Evolutionary conservation across 2,329 filamentous ascomycete genomes (phyloP), one percentile per base, ranked within the genome.

Genomic region (Tolypocladium sp.): DNA sequence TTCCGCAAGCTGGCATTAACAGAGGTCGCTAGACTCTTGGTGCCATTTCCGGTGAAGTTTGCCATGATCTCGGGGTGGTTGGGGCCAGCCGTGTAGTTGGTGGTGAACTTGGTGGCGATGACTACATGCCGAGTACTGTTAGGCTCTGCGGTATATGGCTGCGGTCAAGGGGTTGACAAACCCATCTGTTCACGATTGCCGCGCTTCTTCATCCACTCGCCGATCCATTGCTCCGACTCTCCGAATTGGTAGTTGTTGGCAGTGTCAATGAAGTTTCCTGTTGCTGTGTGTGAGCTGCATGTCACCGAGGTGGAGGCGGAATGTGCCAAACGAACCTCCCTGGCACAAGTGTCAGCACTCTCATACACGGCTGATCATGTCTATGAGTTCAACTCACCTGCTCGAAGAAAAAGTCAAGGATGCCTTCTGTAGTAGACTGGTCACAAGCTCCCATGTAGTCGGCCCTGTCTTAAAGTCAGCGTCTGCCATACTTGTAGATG

Each of bases 261-360:
- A 0, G 86, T 89, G 69, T 91, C 88, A 67, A 91, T 86, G 70
- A 91, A 90, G 73, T 91, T 91, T 30, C 88, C 88, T 60, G 42
- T 25, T 25, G 2, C 8, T 27, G 2, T n/a, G 30, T 41, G 53
- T 59, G 30, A 59, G 51, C 6, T n/a, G 27, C 22, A 10, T 30
- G 37, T 3, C 20, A 9, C 15, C 3, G 22, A 20, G 8, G 7
- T 13, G n/a, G 10, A 37, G 27, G 52, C n/a, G 2, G 33, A 13
- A 44, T 17, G 20, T 27, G 22, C 30, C 6, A 30, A 7, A 62
- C 65, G 35, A 25, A 69, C 68, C 66, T 65, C 71, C 69, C 69
- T 65, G 57, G 30, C n/a, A 22, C 10, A 20, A 5, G 17, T 9
- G 44, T 58, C 15, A 58, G 57, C 30, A 30, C 8, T 35, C 1